Evolutionary conservation across 1,284 basidiomycete species (phyloP), one percentile per base, ranked within the genome.

Genomic region (Cystobasidiaceae sp.): DNA sequence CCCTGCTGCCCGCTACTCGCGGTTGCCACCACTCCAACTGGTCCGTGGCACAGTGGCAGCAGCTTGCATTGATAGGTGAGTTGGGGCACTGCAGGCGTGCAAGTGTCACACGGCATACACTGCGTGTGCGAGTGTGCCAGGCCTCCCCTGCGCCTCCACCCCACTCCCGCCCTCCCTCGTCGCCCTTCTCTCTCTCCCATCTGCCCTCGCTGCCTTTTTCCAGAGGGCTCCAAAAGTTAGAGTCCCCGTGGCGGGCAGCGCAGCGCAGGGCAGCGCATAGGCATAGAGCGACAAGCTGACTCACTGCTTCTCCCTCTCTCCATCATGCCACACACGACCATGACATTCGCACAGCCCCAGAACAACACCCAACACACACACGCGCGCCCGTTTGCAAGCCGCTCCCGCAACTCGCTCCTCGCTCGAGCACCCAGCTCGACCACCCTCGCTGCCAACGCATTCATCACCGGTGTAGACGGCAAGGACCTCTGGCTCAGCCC

Each of bases 401-500:
- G 27, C 19, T 52, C 23, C 54, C 32, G 23, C 54, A 44, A 37
- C 27, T 30, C 37, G 30, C 30, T 28, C 37, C 54, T 7, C 32
- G 39, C 27, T 17, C 45, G 19, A 43, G 39, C 11, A 37, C 27
- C 27, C 37, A 43, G 32, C 28, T 27, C 54, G 7, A 34, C 54
- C 27, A n/a, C 45, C 11, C 30, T 41, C 11, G 27, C 54, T 11
- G 19, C 25, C 60, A 51, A 52, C 37, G 49, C 60, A 17, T 62
- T 62, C 60, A 54, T 62, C 25, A 50, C 49, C 17, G 60, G 60
- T 21, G 60, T 62, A 50, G 60, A 62, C 60, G 46, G 33, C 28
- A 43, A 34, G 25, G 60, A 49, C 41, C 48, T 62, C 60, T 62
- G 46, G 46, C 30, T 62, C 11, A 62, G 60, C 50, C 60, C 60